Evolutionary conservation across 2,329 filamentous ascomycete species (phyloP).

Genomic region (Elsinoe fawcettii): DNA sequence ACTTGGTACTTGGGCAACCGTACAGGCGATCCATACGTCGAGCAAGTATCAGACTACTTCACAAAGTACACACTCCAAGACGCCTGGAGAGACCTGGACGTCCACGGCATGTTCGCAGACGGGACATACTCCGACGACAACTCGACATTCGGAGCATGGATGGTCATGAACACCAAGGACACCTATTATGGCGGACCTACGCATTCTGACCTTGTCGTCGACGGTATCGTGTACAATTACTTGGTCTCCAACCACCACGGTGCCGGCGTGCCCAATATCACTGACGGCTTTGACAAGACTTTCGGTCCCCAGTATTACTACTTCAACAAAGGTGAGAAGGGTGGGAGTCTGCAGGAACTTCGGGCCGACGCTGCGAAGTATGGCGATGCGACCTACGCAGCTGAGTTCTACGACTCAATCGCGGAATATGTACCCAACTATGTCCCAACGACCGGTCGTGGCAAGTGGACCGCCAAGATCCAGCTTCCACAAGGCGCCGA

Average conservation of each 20-base stretch:
- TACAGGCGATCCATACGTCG: constrained; percentile 45
- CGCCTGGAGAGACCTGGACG: constrained; percentile 50
- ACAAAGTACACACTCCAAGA: constrained; percentile 59
- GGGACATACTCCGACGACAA: constrained; percentile 44
- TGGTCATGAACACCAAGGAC: constrained; percentile 58
- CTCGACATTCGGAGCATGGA: constrained; percentile 52
- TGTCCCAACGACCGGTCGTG: constrained; percentile 45
- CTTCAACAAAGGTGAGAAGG: constrained; percentile 50
- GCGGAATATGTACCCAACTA: constrained; percentile 53
- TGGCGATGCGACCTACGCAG: constrained; percentile 48
- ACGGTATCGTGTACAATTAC: constrained; percentile 61
- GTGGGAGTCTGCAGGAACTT: constrained; percentile 41
- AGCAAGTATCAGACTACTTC: constrained; percentile 53
- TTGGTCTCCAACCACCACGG: constrained; percentile 57
- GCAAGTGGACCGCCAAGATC: constrained; percentile 44
- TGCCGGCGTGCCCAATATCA: constrained; percentile 56
- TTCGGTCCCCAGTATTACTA: constrained; percentile 58
- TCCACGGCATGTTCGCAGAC: constrained; percentile 49
- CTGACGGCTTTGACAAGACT: constrained; percentile 56
- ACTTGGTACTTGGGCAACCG: constrained; percentile 54
- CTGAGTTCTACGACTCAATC: constrained; percentile 56
- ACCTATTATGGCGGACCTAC: constrained; percentile 56
- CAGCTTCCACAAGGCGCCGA: constrained; percentile 45
- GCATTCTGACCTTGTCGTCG: constrained; percentile 56
- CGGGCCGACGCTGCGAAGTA: constrained; percentile 48